A percentile compares a stretch with the other conserved stretches of the same genome.
Evolutionary conservation across 1,284 basidiomycete genomes (phyloP).

Genomic region (Meripilus lineatus): DNA sequence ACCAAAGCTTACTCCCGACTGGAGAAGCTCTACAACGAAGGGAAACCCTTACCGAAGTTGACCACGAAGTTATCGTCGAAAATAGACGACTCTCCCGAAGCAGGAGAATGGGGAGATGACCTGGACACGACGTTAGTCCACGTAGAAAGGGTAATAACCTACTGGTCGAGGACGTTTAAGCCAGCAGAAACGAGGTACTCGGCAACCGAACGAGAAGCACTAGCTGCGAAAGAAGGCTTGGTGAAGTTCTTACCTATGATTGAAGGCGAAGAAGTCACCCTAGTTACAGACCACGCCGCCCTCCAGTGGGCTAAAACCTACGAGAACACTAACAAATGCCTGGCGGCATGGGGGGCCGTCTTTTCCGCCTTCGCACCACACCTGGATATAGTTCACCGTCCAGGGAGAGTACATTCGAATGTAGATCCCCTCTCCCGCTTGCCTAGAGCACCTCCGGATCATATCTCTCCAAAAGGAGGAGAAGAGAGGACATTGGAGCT

Average conservation of each 20-base stretch:
- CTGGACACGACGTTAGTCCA: conserved; percentile 25
- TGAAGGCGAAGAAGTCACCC: conserved; percentile 24
- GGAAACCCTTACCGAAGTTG: conserved; percentile 16
- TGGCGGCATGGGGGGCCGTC: conserved; percentile 23
- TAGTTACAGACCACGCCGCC: conserved; percentile 29
- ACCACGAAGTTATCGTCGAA: conserved; percentile 15
- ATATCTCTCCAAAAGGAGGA: conserved; percentile 7
- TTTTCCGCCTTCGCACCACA: conserved; percentile 26
- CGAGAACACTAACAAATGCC: conserved; percentile 25
- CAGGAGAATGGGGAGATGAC: conserved; percentile 15
- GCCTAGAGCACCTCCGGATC: conserved; percentile 8
- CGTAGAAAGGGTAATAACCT: conserved; percentile 27
- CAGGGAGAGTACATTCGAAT: conserved; percentile 32
- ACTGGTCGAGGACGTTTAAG: conserved; percentile 26
- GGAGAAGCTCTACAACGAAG: conserved; percentile 11
- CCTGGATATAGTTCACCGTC: conserved; percentile 30
- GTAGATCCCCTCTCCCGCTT: conserved; percentile 32
- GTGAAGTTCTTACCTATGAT: conserved; percentile 26
- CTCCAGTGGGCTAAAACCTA: conserved; percentile 27
- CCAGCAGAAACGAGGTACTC: conserved; percentile 23
- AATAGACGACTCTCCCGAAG: conserved; percentile 10
- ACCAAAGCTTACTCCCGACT: conserved; percentile 29
- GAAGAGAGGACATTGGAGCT: conserved; percentile 2
- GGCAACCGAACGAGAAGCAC: conserved; percentile 27
- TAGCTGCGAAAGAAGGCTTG: too few relatives aligned